Percentiles rank a stretch among this genome's conserved stretches.
phyloP scores from a whole-genome alignment of 2,329 filamentous ascomycete species.

The Blastomyces silverae region DNA sequence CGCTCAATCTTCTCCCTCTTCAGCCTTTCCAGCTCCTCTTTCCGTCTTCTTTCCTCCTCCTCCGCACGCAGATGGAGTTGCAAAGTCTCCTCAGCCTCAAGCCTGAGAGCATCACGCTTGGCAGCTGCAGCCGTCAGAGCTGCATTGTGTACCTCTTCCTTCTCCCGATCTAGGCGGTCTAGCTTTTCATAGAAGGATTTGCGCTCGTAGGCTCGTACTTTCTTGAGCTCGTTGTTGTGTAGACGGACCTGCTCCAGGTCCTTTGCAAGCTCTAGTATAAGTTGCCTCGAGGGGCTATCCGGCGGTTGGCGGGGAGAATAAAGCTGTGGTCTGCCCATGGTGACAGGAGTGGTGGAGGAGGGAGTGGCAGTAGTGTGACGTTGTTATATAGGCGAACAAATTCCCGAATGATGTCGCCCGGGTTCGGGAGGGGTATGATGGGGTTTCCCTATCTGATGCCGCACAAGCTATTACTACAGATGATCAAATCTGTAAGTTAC shows the following conservation, averaged over 20 bases:
- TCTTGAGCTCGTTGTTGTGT: slow-evolving; percentile 40
- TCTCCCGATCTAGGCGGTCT: slow-evolving; percentile 56
- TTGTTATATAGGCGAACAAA: too few relatives aligned
- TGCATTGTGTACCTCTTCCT: slow-evolving; percentile 56
- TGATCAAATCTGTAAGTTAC: not conserved
- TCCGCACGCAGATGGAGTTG: slow-evolving; percentile 29
- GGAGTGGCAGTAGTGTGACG: too few relatives aligned
- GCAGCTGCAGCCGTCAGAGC: slow-evolving; percentile 59
- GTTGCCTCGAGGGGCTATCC: slow-evolving; percentile 39
- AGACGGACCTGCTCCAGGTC: slow-evolving; percentile 39
- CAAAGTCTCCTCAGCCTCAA: slow-evolving; percentile 47
- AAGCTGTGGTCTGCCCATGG: slow-evolving; percentile 28
- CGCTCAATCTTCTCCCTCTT: slow-evolving; percentile 41
- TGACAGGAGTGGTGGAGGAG: slow-evolving; percentile 7
- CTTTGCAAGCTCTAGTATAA: slow-evolving; percentile 36
- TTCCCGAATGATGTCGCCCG: too few relatives aligned
- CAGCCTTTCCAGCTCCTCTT: slow-evolving; percentile 36
- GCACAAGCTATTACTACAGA: not conserved
- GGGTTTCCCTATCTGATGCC: not conserved
- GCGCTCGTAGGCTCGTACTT: slow-evolving; percentile 40
- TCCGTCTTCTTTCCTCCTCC: slow-evolving; percentile 35
- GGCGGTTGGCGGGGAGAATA: slow-evolving; percentile 27
- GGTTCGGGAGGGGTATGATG: too few relatives aligned
- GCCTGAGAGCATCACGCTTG: slow-evolving; percentile 59
- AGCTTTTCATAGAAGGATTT: slow-evolving; percentile 51